Base-by-base conservation (phyloP, 129 eudicot genomes). In the Saussurea involucrata region DNA sequence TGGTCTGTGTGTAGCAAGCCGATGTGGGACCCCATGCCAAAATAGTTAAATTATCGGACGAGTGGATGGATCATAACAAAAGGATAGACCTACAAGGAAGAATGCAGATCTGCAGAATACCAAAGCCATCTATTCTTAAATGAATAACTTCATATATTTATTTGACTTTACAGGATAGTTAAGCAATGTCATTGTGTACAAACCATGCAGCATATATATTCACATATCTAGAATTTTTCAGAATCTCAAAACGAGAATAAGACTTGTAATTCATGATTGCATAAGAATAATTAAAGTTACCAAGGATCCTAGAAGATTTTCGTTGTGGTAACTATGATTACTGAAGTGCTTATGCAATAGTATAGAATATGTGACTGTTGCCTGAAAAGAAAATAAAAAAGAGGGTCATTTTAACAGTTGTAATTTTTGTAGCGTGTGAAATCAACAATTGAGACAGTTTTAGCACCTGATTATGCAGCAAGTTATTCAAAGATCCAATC, bases 391-490 rank as follows among this genome's bases (percentile, higher is more conserved):
- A 70, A 31, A 63, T 13, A 61, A 25, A 69, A 25, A 33, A 33
- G 21, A 69, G 46, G 24, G 68, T 58, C 80, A 66, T 65, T 69
- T 49, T 40, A 63, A 36, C 13, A 58, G 36, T 40, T 40, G 22
- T 29, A 6, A 70, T 64, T 29, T 80, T 27, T 66, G 32, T 34
- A 77, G 17, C n/a, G n/a, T n/a, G n/a, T 60, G 10, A 20, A 28
- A 36, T 25, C 57, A 29, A 71, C 40, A 71, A n/a, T 63, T 37
- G 64, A 79, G 80, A 75, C 66, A 81, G 84, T 66, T 69, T 49
- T 60, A 75, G 66, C 31, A 90, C 96, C 92, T 90, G 82, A 82
- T 90, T 87, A 76, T 87, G 85, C 68, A 64, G 57, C 71, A 74
- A 24, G 34, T 85, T 90, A n/a, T 81, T 88, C 74, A 90, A 75